Percentiles rank a stretch among this genome's conserved stretches.
These are phyloP conservation scores for Pseudogymnoascus sp. DNA, from an alignment of 2,329 filamentous ascomycete genomes.

Conservation along the genomic window DNA sequence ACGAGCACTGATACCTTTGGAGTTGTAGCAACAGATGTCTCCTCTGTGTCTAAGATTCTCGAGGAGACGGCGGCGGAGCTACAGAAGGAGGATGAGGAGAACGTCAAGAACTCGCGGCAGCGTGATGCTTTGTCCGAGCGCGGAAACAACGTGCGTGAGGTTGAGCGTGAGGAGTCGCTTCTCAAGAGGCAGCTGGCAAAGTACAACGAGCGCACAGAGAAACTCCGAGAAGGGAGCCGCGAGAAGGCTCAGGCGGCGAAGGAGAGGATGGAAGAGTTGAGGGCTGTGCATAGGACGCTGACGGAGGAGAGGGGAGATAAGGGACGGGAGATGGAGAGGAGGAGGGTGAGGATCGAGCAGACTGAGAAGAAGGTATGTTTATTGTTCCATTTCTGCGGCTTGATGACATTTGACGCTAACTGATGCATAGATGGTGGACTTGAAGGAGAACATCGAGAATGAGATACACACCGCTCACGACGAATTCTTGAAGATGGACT, in stretches of 20 bases:
- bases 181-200: conserved; percentile 77
- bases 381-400: conserved; percentile 4
- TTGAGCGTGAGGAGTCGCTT: conserved; percentile 79
- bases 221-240: conserved; percentile 69
- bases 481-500: conserved; percentile 95
- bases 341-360: conserved; percentile 90
- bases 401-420: conserved; percentile 25
- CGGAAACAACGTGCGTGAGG: conserved; percentile 81
- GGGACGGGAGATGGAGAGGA: conserved; percentile 82
- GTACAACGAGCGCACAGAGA: conserved; percentile 80
- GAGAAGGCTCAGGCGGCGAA: conserved; percentile 76
- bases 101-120: conserved; percentile 69
- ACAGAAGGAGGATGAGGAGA: conserved; percentile 84
- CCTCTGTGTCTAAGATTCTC: conserved; percentile 78
- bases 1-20: conserved; percentile 86
- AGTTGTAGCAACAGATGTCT: conserved; percentile 76
- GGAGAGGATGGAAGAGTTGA: conserved; percentile 82
- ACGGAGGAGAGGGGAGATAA: conserved; percentile 81
- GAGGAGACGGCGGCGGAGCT: conserved; percentile 82
- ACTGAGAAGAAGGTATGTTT: conserved; percentile 87
- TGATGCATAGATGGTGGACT: conserved; percentile 72
- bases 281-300: conserved; percentile 69
- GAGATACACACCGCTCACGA: conserved; percentile 86
- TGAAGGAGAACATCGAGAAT: conserved; percentile 95
- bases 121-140: conserved; percentile 81